Conservation (phyloP, 352 stramenopile species). For the Phytophthora foliorum region DNA sequence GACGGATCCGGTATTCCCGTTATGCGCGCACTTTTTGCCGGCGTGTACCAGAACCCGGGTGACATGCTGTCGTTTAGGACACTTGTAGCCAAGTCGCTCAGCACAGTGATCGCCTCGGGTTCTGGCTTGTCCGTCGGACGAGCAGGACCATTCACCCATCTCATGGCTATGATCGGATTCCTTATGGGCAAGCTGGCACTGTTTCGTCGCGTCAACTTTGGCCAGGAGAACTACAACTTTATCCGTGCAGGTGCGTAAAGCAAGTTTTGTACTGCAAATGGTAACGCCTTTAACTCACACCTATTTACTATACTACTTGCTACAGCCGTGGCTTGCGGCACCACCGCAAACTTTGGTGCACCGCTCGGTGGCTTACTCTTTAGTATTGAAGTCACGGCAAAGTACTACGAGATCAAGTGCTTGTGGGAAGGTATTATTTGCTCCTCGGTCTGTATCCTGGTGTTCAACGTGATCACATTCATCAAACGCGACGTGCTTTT, state of each 20-base stretch:
- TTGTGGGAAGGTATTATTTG: constrained; percentile 89
- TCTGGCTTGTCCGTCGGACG: constrained; percentile 78
- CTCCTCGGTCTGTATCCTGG: constrained; percentile 82
- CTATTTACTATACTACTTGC: background rate
- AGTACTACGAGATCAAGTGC: constrained; percentile 90
- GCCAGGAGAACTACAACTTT: constrained; percentile 80
- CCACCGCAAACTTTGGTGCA: constrained; percentile 86
- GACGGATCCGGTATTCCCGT: constrained; percentile 84
- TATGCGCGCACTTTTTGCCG: constrained; percentile 87
- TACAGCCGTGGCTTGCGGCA: constrained; percentile 76
- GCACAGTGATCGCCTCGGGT: constrained; percentile 74
- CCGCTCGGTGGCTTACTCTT: constrained; percentile 83
- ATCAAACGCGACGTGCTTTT: constrained; percentile 85
- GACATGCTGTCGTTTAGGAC: constrained; percentile 79
- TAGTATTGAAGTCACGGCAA: constrained; percentile 88
- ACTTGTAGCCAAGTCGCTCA: constrained; percentile 77
- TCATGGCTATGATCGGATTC: constrained; percentile 80
- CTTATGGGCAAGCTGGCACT: constrained; percentile 69
- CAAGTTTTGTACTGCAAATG: too few relatives aligned
- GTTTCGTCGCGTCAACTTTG: constrained; percentile 81
- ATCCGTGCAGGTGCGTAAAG: constrained; percentile 60
- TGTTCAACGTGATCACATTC: constrained; percentile 86
- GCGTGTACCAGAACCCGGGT: constrained; percentile 82
- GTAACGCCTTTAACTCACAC: background rate
- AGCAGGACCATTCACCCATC: constrained; percentile 80